Percentiles rank a stretch among this genome's conserved stretches.
phyloP scores from a whole-genome alignment of 2,329 filamentous ascomycete species.

The Trichoderma sp. region DNA sequence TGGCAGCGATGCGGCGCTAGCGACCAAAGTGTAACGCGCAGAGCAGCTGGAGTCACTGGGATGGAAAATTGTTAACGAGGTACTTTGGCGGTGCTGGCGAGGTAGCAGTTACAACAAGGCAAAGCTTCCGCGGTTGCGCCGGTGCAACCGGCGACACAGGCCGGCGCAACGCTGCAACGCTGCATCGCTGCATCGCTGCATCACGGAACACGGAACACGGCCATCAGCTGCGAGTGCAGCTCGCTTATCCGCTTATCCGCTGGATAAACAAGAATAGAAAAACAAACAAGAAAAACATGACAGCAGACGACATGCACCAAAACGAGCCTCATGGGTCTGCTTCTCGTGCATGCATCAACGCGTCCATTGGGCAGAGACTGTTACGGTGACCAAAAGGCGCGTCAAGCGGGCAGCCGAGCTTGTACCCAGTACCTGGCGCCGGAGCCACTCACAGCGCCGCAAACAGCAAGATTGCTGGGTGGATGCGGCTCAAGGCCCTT shows the following conservation, averaged over 20 bases:
- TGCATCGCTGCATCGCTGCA: too few species aligned
- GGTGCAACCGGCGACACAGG: not conserved
- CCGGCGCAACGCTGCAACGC: not conserved
- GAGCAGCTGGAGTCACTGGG: conserved; percentile 19
- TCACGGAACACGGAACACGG: not conserved
- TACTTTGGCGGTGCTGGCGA: conserved; percentile 33
- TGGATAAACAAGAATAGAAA: too few species aligned
- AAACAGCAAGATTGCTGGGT: conserved; percentile 31
- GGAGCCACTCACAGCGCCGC: conserved; percentile 33
- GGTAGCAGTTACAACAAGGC: conserved; percentile 30
- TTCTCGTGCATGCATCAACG: not conserved
- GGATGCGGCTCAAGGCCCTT: conserved; percentile 25
- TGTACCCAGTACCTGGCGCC: conserved; percentile 26
- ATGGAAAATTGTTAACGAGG: conserved; percentile 38
- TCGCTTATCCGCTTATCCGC: not conserved
- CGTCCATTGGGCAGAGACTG: not conserved
- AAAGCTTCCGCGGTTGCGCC: conserved; percentile 27
- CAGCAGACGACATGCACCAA: not conserved
- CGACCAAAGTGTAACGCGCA: conserved; percentile 9
- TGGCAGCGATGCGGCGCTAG: conserved; percentile 18
- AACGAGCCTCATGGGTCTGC: not conserved
- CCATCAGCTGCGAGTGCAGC: not conserved
- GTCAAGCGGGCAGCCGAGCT: conserved; percentile 7
- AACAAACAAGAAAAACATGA: not conserved
- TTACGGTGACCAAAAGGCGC: not conserved